Evolutionary conservation across 2,329 filamentous ascomycete genomes (phyloP).

Genomic region (Coniochaeta hoffmannii): DNA sequence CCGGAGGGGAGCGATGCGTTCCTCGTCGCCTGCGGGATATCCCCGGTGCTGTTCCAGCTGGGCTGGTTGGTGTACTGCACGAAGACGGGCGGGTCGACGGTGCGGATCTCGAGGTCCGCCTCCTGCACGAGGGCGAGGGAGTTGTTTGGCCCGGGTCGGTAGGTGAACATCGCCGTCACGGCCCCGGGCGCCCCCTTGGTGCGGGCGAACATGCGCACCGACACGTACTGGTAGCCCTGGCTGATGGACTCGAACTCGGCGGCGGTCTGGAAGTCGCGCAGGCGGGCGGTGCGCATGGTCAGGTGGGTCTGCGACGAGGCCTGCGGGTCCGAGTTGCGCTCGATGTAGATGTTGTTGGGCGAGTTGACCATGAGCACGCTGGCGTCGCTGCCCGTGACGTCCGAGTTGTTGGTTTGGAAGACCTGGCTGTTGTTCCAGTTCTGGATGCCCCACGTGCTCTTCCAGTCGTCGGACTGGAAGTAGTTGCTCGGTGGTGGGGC

Average conservation of each 20-base stretch:
- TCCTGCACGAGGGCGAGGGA: conserved; percentile 15
- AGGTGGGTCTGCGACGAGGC: conserved; percentile 18
- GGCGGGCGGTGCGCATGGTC: conserved; percentile 13
- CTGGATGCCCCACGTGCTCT: conserved; percentile 23
- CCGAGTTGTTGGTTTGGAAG: conserved; percentile 11
- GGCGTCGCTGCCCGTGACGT: conserved; percentile 19
- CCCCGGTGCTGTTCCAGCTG: conserved; percentile 29
- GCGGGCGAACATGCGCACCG: conserved; percentile 24
- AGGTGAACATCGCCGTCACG: conserved; percentile 27
- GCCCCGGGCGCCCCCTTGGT: conserved; percentile 22
- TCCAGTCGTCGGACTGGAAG: conserved; percentile 22
- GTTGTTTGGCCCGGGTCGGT: conserved; percentile 17
- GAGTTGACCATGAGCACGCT: conserved; percentile 29
- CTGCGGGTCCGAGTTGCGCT: conserved; percentile 23
- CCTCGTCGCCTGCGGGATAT: conserved; percentile 32
- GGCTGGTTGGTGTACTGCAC: conserved; percentile 47
- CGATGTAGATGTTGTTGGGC: conserved; percentile 32
- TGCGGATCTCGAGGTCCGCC: conserved; percentile 31
- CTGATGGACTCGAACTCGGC: conserved; percentile 22
- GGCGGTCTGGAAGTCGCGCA: conserved; percentile 17
- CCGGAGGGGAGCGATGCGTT: conserved; percentile 28
- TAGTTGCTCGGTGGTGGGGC: conserved; percentile 22
- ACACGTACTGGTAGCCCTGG: conserved; percentile 19
- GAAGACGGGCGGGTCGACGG: conserved; percentile 23
- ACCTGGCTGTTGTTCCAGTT: conserved; percentile 26